These are phyloP conservation scores for Blepharisma japonicum DNA, from an alignment of 73 alveolate genomes.

Conservation along the genomic window DNA sequence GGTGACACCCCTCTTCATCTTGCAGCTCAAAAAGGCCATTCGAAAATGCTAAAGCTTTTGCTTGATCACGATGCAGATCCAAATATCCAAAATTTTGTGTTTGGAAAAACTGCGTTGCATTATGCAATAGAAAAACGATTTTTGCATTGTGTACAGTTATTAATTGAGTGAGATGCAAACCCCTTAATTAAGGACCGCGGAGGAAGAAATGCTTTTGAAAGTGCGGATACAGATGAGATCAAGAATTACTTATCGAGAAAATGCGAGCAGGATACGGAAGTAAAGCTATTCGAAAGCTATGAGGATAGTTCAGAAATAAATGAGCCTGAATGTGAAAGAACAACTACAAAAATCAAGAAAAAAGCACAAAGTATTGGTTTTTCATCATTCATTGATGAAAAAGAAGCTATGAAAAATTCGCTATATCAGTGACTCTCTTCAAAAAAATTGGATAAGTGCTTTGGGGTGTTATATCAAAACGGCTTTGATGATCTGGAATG, in stretches of 20 bases:
- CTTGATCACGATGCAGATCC: slow-evolving; percentile 65
- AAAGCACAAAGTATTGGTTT: background rate
- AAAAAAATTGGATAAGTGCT: background rate
- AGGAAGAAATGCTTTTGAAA: too few species aligned
- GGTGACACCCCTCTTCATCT: slow-evolving; percentile 66
- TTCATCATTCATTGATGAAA: background rate
- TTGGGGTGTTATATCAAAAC: background rate
- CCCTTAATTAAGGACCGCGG: background rate
- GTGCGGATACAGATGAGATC: too few species aligned
- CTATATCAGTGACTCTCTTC: slow-evolving; percentile 3
- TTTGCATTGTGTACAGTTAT: background rate
- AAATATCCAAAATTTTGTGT: slow-evolving; percentile 31
- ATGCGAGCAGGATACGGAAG: too few species aligned
- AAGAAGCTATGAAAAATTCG: background rate
- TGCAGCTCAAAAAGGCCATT: slow-evolving; percentile 58
- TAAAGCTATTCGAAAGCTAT: too few species aligned
- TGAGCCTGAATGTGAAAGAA: slow-evolving; percentile 11
- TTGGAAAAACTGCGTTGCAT: slow-evolving; percentile 13
- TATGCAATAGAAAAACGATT: background rate
- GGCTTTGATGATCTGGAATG: slow-evolving; percentile 17
- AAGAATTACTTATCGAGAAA: too few species aligned
- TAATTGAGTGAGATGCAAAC: background rate
- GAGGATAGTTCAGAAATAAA: too few species aligned
- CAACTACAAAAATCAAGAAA: background rate
- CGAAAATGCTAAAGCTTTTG: slow-evolving; percentile 50